phyloP scores from a whole-genome alignment of 2,329 filamentous ascomycete species.

The Aspergillus nomiae region DNA sequence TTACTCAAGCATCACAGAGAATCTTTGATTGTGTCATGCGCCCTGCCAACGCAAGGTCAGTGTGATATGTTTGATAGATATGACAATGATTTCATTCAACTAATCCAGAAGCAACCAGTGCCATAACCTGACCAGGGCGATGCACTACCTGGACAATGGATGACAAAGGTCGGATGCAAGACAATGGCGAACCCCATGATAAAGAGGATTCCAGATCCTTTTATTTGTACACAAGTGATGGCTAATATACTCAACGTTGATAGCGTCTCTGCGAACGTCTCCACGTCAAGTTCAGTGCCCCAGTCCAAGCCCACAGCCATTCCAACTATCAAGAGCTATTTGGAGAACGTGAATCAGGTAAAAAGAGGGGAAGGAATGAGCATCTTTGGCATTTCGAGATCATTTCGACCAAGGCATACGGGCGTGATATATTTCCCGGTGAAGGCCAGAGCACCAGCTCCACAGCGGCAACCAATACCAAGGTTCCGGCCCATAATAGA shows the following conservation, averaged over 20 bases:
- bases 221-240: background rate
- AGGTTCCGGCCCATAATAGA: background rate
- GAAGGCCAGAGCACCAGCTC: background rate
- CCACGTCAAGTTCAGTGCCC: background rate
- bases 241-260: background rate
- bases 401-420: background rate
- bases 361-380: background rate
- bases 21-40: background rate
- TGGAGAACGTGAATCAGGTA: background rate
- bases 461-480: background rate
- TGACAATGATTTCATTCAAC: background rate
- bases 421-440: background rate
- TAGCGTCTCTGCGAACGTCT: too few relatives aligned
- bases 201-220: background rate
- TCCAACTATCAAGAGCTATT: background rate
- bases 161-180: background rate
- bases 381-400: too few relatives aligned
- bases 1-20: background rate
- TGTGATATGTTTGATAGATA: background rate
- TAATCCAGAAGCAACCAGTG: background rate
- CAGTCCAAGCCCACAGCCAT: background rate
- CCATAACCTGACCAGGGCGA: background rate
- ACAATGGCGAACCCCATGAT: background rate
- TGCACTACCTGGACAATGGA: background rate
- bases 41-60: background rate